Percentiles rank a stretch among this genome's conserved stretches.
phyloP scores from a whole-genome alignment of 331 rosid species.

The Dryas integrifolia region DNA sequence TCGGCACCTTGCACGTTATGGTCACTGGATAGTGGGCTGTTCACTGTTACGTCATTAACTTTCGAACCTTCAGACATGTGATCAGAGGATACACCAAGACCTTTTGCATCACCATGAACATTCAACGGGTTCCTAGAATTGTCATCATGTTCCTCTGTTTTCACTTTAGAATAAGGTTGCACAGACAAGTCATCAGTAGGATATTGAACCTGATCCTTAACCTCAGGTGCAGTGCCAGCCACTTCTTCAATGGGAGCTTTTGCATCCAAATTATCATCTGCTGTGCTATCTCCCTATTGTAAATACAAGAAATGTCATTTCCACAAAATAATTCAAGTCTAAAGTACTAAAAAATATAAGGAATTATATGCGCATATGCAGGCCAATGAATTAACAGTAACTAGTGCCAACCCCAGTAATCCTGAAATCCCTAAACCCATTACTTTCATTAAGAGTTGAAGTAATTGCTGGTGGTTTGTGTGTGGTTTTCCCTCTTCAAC shows the following conservation, averaged over 20 bases:
- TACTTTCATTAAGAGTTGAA: neutral
- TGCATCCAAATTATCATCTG: constrained; percentile 34
- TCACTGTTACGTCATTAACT: constrained; percentile 34
- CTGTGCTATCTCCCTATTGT: constrained; percentile 61
- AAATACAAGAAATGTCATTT: constrained; percentile 47
- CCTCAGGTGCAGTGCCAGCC: constrained; percentile 38
- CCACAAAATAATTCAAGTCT: constrained; percentile 24
- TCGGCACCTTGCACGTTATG: constrained; percentile 43
- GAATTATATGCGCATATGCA: neutral
- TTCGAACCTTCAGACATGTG: constrained; percentile 46
- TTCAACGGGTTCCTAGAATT: constrained; percentile 42
- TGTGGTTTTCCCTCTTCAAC: neutral
- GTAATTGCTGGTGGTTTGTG: neutral
- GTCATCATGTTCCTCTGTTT: constrained; percentile 46
- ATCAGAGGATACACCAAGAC: constrained; percentile 41
- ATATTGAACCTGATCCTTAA: constrained; percentile 46
- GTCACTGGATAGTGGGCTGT: constrained; percentile 42
- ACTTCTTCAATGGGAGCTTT: constrained; percentile 42
- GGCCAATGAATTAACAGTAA: neutral
- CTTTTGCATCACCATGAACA: constrained; percentile 43
- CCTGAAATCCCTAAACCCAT: neutral
- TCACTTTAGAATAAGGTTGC: constrained; percentile 44
- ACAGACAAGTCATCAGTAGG: constrained; percentile 39
- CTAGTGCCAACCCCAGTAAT: neutral
- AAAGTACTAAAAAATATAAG: constrained; percentile 3